Percentiles rank a stretch among this genome's conserved stretches.
phyloP scores from a whole-genome alignment of 441 rosid genomes.

The Cnidoscolus chayamansa region DNA sequence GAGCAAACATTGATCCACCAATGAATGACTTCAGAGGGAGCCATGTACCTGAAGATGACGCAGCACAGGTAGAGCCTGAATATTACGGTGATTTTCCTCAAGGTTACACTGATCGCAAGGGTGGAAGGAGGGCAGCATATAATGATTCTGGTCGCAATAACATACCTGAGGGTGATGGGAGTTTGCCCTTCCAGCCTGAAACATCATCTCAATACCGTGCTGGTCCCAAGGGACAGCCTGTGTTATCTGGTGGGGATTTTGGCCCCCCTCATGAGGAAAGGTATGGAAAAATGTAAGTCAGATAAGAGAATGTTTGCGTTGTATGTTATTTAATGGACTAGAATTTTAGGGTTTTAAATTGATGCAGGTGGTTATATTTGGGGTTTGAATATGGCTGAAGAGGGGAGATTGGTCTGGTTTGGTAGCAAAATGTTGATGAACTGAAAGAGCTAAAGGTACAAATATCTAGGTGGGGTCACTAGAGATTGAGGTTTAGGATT shows the following conservation, averaged over 20 bases:
- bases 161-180: constrained; percentile 45
- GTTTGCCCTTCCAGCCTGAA: constrained; percentile 32
- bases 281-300: constrained; percentile 29
- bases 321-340: background rate
- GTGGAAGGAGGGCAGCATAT: constrained; percentile 33
- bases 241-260: constrained; percentile 33
- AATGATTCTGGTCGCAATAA: constrained; percentile 38
- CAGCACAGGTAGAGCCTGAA: constrained; percentile 31
- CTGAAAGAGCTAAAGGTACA: constrained; percentile 4
- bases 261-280: constrained; percentile 45
- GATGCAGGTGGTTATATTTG: background rate
- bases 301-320: background rate
- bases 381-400: background rate
- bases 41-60: constrained; percentile 38
- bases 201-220: constrained; percentile 31
- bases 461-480: background rate
- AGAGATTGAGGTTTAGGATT: background rate
- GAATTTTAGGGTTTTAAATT: background rate
- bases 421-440: constrained; percentile 12
- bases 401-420: background rate
- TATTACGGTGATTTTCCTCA: constrained; percentile 36
- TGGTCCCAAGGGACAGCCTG: constrained; percentile 37
- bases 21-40: constrained; percentile 36
- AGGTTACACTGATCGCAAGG: constrained; percentile 40
- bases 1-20: constrained; percentile 33